Evolutionary conservation across 2,329 filamentous ascomycete species (phyloP), one percentile per base, ranked within the genome.

Genomic region (Cytospora piceicola): DNA sequence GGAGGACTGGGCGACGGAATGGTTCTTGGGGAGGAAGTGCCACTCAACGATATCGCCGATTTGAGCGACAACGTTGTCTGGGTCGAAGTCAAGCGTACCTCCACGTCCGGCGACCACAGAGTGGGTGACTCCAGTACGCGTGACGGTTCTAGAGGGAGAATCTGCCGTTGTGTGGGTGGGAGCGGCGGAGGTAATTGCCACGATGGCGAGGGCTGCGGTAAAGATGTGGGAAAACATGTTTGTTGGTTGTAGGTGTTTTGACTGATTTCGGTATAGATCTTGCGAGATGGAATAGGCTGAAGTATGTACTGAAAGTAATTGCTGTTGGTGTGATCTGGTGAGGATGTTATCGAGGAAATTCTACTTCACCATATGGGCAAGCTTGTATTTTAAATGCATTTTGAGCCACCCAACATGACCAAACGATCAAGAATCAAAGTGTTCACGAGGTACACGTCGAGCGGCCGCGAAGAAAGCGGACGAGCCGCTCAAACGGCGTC

Each of bases 1-100:
- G 71, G 72, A 76, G 15, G 73, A 73, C 69, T 80, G 75, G 2
- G 76, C 78, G 52, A 86, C 76, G 22, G 79, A 80, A 78, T 86
- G 84, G 75, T 82, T 84, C 65, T 70, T 72, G 11, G 83, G 79
- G 68, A 80, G 80, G 77, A 82, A 87, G 71, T 83, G 81, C 77
- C 81, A 87, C 75, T 86, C 83, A 65, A 87, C 73, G 4, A 82
- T 69, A 67, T 85, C 82, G 66, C 83, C 84, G 9, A 79, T 65
- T 14, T 90, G 73, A 22, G 84, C 85, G 3, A 78, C 78, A 51
- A 85, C 75, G 68, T 79, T 81, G 67, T 81, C 76, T 1, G 85
- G 85, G 58, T 80, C 77, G 74, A 86, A 87, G 58, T 72, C 73
- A 36, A 86, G 78, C 15, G 61, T 51, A 54, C 79, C 79, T 30